These are phyloP conservation scores for Metarhizium anisopliae DNA, from an alignment of 2,329 filamentous ascomycete genomes.

Conservation along the genomic window DNA sequence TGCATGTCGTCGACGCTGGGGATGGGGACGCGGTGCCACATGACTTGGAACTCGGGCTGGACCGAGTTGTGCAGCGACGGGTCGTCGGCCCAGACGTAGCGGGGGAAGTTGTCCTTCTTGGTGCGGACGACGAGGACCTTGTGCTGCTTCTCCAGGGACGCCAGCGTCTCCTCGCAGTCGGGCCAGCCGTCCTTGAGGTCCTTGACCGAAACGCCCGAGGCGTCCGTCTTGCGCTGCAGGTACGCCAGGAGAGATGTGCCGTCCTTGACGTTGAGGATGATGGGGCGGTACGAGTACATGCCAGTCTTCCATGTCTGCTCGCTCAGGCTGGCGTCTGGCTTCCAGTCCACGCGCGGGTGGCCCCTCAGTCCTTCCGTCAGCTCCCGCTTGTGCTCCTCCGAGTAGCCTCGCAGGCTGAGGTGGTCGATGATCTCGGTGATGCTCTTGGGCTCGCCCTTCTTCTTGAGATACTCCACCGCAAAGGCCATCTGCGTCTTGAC, in stretches of 20 bases:
- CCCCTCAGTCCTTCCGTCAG: slow-evolving; percentile 61
- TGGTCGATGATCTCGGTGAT: slow-evolving; percentile 74
- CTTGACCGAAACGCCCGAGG: slow-evolving; percentile 72
- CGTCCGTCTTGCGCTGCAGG: slow-evolving; percentile 73
- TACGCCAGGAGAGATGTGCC: slow-evolving; percentile 69
- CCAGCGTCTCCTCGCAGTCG: slow-evolving; percentile 69
- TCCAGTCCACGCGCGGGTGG: slow-evolving; percentile 51
- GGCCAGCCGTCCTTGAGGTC: slow-evolving; percentile 96
- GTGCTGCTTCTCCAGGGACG: slow-evolving; percentile 67
- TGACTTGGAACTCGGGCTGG: slow-evolving; percentile 71
- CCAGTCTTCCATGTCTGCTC: slow-evolving; percentile 59
- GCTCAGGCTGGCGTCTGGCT: slow-evolving; percentile 48
- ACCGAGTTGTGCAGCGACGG: slow-evolving; percentile 65
- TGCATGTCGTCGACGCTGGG: slow-evolving; percentile 70
- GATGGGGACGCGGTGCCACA: slow-evolving; percentile 75
- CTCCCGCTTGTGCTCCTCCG: slow-evolving; percentile 51
- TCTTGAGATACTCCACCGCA: slow-evolving; percentile 74
- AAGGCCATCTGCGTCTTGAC: slow-evolving; percentile 84
- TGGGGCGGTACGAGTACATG: slow-evolving; percentile 74
- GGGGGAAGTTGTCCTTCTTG: slow-evolving; percentile 83
- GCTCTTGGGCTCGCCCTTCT: slow-evolving; percentile 57
- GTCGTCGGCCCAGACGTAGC: slow-evolving; percentile 85
- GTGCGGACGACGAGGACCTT: slow-evolving; percentile 79
- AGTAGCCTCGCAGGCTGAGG: slow-evolving; percentile 58
- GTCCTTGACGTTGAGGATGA: slow-evolving; percentile 69